These are phyloP conservation scores for Metschnikowia orientalis DNA, from an alignment of 805 yeast species.

Conservation along the genomic window DNA sequence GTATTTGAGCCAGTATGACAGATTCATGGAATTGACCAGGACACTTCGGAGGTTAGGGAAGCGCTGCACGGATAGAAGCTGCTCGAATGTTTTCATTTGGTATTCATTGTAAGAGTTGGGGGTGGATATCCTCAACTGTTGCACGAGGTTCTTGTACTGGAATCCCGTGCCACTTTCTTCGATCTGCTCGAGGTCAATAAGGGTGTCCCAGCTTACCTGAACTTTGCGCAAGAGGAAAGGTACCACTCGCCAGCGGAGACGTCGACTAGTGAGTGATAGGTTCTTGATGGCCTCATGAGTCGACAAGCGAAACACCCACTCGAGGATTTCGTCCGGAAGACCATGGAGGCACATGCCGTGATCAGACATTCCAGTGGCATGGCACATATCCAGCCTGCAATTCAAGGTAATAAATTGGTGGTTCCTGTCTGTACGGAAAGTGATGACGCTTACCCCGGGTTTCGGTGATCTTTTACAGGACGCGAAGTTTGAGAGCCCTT, in stretches of 20 bases:
- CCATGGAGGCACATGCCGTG: slow-evolving; percentile 6
- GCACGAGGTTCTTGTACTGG: neutral
- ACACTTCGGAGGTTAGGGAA: slow-evolving; percentile 24
- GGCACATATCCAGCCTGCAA: no score
- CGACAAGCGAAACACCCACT: slow-evolving; percentile 8
- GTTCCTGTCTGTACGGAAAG: no score
- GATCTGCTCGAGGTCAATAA: slow-evolving; percentile 9
- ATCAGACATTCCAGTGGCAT: neutral
- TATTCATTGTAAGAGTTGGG: slow-evolving; percentile 20
- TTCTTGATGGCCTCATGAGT: slow-evolving; percentile 10
- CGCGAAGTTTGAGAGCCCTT: no score
- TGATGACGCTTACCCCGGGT: no score
- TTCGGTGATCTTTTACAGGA: no score
- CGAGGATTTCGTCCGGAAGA: slow-evolving; percentile 15
- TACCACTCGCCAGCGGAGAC: slow-evolving; percentile 18
- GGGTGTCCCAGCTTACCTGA: slow-evolving; percentile 26
- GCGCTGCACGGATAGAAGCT: slow-evolving; percentile 16
- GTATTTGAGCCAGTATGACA: slow-evolving; percentile 42
- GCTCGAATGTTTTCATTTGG: slow-evolving; percentile 27
- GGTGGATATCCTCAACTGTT: slow-evolving; percentile 10
- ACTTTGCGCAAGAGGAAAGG: slow-evolving; percentile 20
- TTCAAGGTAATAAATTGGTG: no score
- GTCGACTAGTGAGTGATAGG: slow-evolving; percentile 12
- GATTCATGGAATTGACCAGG: slow-evolving; percentile 29
- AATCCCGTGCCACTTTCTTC: no score